Base-by-base conservation (phyloP, 176 grass and related monocot genomes). In the Calamus simplicifolius region DNA sequence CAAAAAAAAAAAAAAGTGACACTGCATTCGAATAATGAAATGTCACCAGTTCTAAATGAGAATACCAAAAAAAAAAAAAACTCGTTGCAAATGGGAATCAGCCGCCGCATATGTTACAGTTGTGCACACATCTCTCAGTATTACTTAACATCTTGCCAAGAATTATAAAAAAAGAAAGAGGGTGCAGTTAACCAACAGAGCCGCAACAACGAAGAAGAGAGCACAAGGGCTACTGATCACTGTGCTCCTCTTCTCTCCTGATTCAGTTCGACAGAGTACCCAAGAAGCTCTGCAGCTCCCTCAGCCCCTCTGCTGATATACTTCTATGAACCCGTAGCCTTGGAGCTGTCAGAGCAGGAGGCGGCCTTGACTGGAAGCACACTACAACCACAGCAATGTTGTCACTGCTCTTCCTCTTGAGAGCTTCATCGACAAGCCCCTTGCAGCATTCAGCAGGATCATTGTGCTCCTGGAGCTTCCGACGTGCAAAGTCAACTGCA, bases 221-320 rank as follows among this genome's bases (percentile, higher is more conserved):
- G 53, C 21, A 69, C 63, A 30, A 61, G 5, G 54, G 50, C 18
- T 67, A 66, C 61, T 50, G 38, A 27, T 43, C 35, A 54, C 23
- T 0, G 18, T 71, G 55, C 2, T 26, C 19, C 52, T 56, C 55
- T 26, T 51, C 31, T 52, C 52, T 56, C 51, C 21, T 51, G 49
- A 49, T 52, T 91, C 63, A 97, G 69, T 82, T 77, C 8, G 69
- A 64, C 66, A 92, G 64, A 68, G 81, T 83, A 88, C 85, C 87
- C 5, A 97, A 80, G 65, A 97, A 97, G 72, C 84, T 66, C 62
- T 88, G 93, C 60, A 97, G 74, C 63, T 85, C 87, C 87, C 56
- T 91, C 12, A 97, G 73, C 25, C 92, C 92, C 71, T 91, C 87
- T 0, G 84, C 84, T 6, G 92, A 97, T 75, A 97, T 97, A 62